Base-by-base conservation (phyloP, 169 alveolate genomes). In the Theileria luwenshuni region DNA sequence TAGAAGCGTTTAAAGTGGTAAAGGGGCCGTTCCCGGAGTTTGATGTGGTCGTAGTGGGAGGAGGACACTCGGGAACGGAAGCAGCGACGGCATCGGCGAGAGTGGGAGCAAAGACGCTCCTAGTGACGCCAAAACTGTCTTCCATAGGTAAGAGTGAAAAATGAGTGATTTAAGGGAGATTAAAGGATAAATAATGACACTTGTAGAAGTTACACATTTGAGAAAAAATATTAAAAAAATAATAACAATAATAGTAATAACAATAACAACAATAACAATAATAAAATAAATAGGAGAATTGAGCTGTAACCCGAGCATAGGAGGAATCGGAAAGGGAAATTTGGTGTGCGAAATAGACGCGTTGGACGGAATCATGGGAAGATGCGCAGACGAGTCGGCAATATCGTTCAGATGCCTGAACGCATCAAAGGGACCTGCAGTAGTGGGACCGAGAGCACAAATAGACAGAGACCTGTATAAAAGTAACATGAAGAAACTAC, bases 31-130 rank as follows among this genome's bases (percentile, higher is more conserved):
- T 63, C 69, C 32, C 70, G 21, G 32, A 25, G 10, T 72, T 77
- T 27, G 87, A 79, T 54, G 98, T 94, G 49, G 73, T 92, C 19
- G 96, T 95, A n/a, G 86, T 95, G 23, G 98, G 98, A 13, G 98
- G 97, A 6, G 98, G 98, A 21, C 98, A 95, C 71, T 92, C 96
- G 7, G 98, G 98, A 23, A 84, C 94, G 69, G 98, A 95, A 76
- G 97, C 98, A 13, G 97, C 97, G 10, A 77, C 85, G 38, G 97
- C 96, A 12, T 70, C 97, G 19, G 95, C 97, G 41, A 91, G 96
- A 41, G 68, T 90, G 15, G 96, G 95, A 6, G 98, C 96, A 0
- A 77, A 92, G 43, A 94, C 98, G 1, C 41, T 92, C 23, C 80
- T 94, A 25, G 80, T 94, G 42, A 94, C 98, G 5, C 88, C 94